These are phyloP conservation scores for Apiospora aurea DNA, from an alignment of 2,329 filamentous ascomycete genomes.

Conservation along the genomic window DNA sequence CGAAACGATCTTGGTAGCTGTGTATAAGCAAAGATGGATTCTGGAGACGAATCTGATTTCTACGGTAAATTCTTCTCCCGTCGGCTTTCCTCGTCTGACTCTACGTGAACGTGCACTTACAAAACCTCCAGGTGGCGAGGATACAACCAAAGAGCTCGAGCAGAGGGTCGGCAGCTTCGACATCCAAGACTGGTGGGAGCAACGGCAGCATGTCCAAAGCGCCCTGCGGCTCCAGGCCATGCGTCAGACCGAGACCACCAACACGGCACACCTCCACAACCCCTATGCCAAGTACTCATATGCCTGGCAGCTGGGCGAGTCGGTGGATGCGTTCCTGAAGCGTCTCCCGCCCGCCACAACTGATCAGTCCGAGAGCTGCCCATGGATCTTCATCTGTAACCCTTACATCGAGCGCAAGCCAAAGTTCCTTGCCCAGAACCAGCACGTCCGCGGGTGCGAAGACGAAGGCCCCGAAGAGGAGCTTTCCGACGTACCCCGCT, in stretches of 20 bases:
- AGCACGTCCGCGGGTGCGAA: slow-evolving; percentile 52
- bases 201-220: slow-evolving; percentile 32
- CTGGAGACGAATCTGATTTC: slow-evolving; percentile 61
- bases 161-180: slow-evolving; percentile 59
- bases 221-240: slow-evolving; percentile 35
- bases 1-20: background rate
- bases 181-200: slow-evolving; percentile 56
- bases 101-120: background rate
- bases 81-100: background rate
- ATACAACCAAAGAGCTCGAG: slow-evolving; percentile 55
- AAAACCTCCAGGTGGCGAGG: slow-evolving; percentile 58
- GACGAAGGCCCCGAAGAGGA: slow-evolving; percentile 57
- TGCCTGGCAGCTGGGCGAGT: slow-evolving; percentile 71
- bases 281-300: slow-evolving; percentile 60
- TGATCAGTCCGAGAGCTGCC: slow-evolving; percentile 49
- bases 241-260: slow-evolving; percentile 27
- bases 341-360: slow-evolving; percentile 74
- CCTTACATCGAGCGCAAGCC: slow-evolving; percentile 56
- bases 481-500: slow-evolving; percentile 53
- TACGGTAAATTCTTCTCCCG: slow-evolving; percentile 52
- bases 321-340: slow-evolving; percentile 68
- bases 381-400: slow-evolving; percentile 79
- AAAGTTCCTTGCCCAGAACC: slow-evolving; percentile 44
- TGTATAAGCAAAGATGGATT: slow-evolving; percentile 45
- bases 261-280: slow-evolving; percentile 57